Base-by-base conservation (phyloP, 192 early-diverging fungal genomes). In the Pilaira anomala region DNA sequence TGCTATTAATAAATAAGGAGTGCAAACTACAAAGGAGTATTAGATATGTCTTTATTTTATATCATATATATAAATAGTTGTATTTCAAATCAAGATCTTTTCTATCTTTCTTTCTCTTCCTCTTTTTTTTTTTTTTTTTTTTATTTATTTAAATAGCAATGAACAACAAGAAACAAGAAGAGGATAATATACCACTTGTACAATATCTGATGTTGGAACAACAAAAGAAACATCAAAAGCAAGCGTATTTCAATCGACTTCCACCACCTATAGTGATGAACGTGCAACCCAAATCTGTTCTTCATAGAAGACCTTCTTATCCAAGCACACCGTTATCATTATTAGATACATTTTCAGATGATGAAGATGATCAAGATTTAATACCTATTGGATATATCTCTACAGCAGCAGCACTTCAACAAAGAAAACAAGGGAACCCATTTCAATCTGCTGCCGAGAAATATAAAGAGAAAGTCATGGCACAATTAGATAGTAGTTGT, bases 391-490 rank as follows among this genome's bases (percentile, higher is more conserved):
- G 33, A 36, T 36, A 9, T 36, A 36, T 36, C 1, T 36, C 33
- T 36, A 9, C 33, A 36, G n/a, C n/a, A n/a, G 62, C 30, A 1
- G 62, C 54, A 0, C 40, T 64, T 12, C 62, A 64, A 45, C 61
- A 48, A 36, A 8, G 36, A 41, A 30, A 21, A 3, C 48, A 46
- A 44, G 52, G 46, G 18, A 39, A 29, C 19, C 45, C 52, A 24
- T 65, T 44, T 28, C 63, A 65, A 46, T 65, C 63, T 16, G 63
- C 50, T 11, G 63, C 63, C 42, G 63, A 65, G 16, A 65, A 65
- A 46, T 65, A 65, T 40, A 65, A 65, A 22, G 52, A 65, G 28
- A 65, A 63, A 52, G 62, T 63, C 19, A 63, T 29, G 50, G 62
- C 42, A 13, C 42, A 49, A 48, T 24, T 62, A 13, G 45, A 48